Evolutionary conservation across 768 basidiomycete species (phyloP).

Genomic region (Boletus vermiculosoides): DNA sequence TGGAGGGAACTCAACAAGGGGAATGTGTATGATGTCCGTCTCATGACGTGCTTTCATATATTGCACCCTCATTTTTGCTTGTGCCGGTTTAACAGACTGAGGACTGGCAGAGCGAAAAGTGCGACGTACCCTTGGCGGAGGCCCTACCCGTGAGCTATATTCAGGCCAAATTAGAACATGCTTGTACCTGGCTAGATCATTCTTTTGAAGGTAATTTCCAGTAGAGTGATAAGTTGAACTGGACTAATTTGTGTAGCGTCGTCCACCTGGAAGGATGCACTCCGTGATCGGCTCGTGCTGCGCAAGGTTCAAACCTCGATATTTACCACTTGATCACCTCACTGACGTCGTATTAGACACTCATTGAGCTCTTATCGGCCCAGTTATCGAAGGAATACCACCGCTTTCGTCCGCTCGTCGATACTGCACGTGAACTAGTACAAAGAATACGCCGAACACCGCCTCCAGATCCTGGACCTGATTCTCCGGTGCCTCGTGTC

Average conservation of each 20-base stretch:
- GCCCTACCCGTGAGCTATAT: slow-evolving; percentile 53
- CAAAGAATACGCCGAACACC: slow-evolving; percentile 25
- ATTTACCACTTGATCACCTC: background rate
- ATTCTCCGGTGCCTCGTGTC: slow-evolving; percentile 50
- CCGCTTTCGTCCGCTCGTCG: slow-evolving; percentile 17
- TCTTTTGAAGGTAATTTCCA: slow-evolving; percentile 40
- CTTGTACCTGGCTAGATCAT: slow-evolving; percentile 56
- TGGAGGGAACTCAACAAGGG: slow-evolving; percentile 83
- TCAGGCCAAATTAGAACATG: slow-evolving; percentile 55
- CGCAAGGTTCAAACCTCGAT: slow-evolving; percentile 47
- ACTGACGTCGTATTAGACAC: slow-evolving; percentile 20
- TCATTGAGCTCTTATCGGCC: slow-evolving; percentile 27
- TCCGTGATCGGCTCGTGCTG: slow-evolving; percentile 52
- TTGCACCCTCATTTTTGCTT: slow-evolving; percentile 13
- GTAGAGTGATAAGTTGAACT: background rate
- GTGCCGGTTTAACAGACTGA: slow-evolving; percentile 52
- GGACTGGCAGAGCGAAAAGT: slow-evolving; percentile 90
- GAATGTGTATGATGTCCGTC: slow-evolving; percentile 72
- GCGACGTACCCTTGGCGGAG: slow-evolving; percentile 74
- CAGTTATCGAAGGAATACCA: slow-evolving; percentile 29
- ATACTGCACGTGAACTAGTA: slow-evolving; percentile 18
- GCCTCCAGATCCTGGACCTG: slow-evolving; percentile 35
- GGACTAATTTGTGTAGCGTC: slow-evolving; percentile 38
- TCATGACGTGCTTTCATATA: slow-evolving; percentile 14
- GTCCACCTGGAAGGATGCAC: slow-evolving; percentile 47